A percentile compares a stretch with the other conserved stretches of the same genome.
Evolutionary conservation across 306 rosid species (phyloP).

Genomic region (Fragaria iinumae): DNA sequence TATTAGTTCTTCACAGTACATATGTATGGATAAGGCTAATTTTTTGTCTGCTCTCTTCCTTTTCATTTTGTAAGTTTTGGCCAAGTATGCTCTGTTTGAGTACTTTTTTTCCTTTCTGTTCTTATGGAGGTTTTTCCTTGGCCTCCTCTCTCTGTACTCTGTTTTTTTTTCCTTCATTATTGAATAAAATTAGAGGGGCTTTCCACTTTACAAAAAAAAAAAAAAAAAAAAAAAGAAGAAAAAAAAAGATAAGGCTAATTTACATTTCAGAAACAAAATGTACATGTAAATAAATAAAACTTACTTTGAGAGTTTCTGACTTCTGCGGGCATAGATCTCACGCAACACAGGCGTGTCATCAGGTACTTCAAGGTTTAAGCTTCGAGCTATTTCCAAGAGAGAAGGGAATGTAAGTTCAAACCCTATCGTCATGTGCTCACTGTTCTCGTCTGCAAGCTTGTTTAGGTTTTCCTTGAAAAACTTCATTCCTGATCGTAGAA

Average conservation of each 20-base stretch:
- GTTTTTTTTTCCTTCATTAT: too few relatives aligned
- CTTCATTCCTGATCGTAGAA: conserved; percentile 40
- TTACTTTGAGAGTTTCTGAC: conserved; percentile 71
- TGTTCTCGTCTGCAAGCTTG: conserved; percentile 63
- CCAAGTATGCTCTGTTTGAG: too few relatives aligned
- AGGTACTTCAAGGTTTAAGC: conserved; percentile 51
- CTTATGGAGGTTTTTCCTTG: too few relatives aligned
- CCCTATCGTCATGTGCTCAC: conserved; percentile 84
- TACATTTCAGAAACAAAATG: not conserved
- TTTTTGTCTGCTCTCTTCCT: too few relatives aligned
- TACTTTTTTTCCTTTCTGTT: too few relatives aligned
- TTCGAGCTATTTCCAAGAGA: conserved; percentile 58
- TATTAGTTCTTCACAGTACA: too few relatives aligned
- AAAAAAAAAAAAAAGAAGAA: too few relatives aligned
- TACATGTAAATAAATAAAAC: not conserved
- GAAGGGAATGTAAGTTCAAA: conserved; percentile 95
- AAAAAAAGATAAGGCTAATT: conserved; percentile 4
- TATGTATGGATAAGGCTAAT: not conserved
- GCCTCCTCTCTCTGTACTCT: too few relatives aligned
- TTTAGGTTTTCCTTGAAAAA: conserved; percentile 55
- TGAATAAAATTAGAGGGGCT: too few relatives aligned
- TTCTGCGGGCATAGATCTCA: conserved; percentile 55
- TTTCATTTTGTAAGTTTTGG: too few relatives aligned
- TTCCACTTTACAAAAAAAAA: too few relatives aligned
- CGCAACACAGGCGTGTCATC: conserved; percentile 58